Percentiles rank a stretch among this genome's conserved stretches.
Conservation (phyloP, 495 filamentous ascomycete genomes). For the Daldinia loculata region DNA sequence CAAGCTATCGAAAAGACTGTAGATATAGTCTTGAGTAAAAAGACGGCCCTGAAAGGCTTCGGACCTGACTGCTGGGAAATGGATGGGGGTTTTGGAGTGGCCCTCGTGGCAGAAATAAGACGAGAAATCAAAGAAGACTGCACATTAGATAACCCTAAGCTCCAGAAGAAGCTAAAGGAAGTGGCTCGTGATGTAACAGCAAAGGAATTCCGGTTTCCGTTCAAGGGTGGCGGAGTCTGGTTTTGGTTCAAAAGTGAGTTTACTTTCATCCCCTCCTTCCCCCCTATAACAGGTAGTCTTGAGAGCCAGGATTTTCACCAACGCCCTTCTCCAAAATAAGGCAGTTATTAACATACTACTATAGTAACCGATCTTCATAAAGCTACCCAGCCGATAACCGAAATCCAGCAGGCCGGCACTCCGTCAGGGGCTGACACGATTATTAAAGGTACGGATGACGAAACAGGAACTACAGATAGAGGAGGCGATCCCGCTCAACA, state of each 20-base stretch:
- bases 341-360: background rate
- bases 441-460: background rate
- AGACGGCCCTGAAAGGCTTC: constrained; percentile 16
- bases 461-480: background rate
- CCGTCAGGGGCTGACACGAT: too few species aligned
- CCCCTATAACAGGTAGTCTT: background rate
- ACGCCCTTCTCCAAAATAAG: background rate
- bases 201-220: constrained; percentile 15
- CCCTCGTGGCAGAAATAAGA: constrained; percentile 25
- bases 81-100: constrained; percentile 21
- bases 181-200: constrained; percentile 16
- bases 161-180: constrained; percentile 8
- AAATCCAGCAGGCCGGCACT: background rate
- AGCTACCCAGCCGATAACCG: constrained; percentile 9
- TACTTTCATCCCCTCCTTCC: background rate
- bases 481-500: background rate
- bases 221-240: constrained; percentile 16
- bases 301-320: background rate
- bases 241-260: constrained; percentile 25
- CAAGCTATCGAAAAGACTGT: constrained; percentile 28
- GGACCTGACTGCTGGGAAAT: constrained; percentile 27
- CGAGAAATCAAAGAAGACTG: constrained; percentile 17
- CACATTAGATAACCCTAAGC: constrained; percentile 14
- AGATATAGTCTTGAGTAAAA: constrained; percentile 8
- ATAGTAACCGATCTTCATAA: constrained; percentile 19